These are phyloP conservation scores for Tephrocybe sp. DNA, from an alignment of 768 basidiomycete genomes.

Conservation along the genomic window DNA sequence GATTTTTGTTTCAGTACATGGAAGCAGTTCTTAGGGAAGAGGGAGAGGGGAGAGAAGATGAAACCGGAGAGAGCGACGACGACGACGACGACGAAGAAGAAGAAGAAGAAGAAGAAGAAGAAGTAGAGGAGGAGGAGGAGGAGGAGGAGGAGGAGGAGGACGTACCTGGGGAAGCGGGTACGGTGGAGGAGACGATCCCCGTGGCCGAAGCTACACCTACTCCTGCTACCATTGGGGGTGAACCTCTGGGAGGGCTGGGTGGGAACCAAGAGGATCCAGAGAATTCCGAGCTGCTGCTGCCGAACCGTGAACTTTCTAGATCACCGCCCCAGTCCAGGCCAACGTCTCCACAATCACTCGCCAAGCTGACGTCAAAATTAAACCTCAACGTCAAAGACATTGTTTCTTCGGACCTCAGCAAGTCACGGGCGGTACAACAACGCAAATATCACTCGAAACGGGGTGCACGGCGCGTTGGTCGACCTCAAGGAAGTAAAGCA, in stretches of 20 bases:
- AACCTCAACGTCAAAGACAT: conserved; percentile 49
- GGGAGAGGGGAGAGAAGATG: conserved; percentile 28
- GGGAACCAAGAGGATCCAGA: neutral
- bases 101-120: conserved; percentile 35
- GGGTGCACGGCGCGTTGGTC: conserved; percentile 56
- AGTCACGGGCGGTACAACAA: conserved; percentile 57
- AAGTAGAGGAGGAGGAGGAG: conserved; percentile 35
- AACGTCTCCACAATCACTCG: conserved; percentile 38
- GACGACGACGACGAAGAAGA: conserved; percentile 27
- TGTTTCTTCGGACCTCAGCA: conserved; percentile 60
- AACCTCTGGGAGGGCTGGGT: no score
- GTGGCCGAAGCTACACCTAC: no score
- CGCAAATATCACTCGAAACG: conserved; percentile 80
- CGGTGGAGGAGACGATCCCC: neutral
- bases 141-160: conserved; percentile 28
- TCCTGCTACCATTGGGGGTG: neutral
- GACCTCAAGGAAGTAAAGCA: conserved; percentile 80
- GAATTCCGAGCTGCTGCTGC: conserved; percentile 13
- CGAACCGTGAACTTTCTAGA: conserved; percentile 36
- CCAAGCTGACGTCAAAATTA: conserved; percentile 40
- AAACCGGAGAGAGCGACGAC: conserved; percentile 13
- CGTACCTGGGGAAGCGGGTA: conserved; percentile 26
- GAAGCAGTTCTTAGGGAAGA: conserved; percentile 42
- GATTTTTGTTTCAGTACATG: conserved; percentile 55
- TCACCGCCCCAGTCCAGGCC: conserved; percentile 53